Evolutionary conservation across 2,329 filamentous ascomycete genomes (phyloP).

Genomic region (Gliomastix tumulicola): DNA sequence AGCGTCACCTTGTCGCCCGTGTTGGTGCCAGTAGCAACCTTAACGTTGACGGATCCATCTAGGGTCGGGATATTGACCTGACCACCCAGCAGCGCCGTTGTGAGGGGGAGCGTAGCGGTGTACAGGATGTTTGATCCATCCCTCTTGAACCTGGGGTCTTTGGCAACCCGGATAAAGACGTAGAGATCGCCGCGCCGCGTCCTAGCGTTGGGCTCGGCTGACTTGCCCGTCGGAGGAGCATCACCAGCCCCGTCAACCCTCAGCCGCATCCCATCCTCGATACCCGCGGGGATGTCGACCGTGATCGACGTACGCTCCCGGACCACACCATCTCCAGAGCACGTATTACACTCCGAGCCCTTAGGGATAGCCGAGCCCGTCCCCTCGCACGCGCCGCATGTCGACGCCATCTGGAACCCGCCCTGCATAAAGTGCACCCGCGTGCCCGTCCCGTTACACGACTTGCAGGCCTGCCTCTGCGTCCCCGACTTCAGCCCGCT

Average conservation of each 20-base stretch:
- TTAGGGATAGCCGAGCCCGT: slow-evolving; percentile 69
- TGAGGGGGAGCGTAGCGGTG: slow-evolving; percentile 84
- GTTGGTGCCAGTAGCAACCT: slow-evolving; percentile 83
- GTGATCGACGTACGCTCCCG: slow-evolving; percentile 77
- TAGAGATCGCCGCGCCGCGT: slow-evolving; percentile 82
- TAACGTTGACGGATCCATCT: slow-evolving; percentile 83
- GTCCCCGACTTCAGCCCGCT: slow-evolving; percentile 78
- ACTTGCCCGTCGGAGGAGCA: slow-evolving; percentile 68
- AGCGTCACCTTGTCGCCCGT: slow-evolving; percentile 90
- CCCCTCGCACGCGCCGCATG: slow-evolving; percentile 75
- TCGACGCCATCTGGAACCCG: slow-evolving; percentile 93
- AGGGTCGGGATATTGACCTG: slow-evolving; percentile 86
- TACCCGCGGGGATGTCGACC: slow-evolving; percentile 88
- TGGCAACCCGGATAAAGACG: slow-evolving; percentile 81
- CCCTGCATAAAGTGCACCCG: slow-evolving; percentile 84
- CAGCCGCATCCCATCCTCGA: slow-evolving; percentile 94
- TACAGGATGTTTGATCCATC: slow-evolving; percentile 86
- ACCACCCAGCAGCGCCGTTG: slow-evolving; percentile 86
- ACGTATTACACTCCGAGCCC: slow-evolving; percentile 74
- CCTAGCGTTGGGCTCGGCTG: slow-evolving; percentile 53
- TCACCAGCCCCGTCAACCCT: slow-evolving; percentile 83
- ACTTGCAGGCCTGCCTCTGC: slow-evolving; percentile 64
- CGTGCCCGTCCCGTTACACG: slow-evolving; percentile 80
- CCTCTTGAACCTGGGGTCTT: slow-evolving; percentile 84
- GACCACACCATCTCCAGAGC: slow-evolving; percentile 76